Conservation (phyloP, 805 yeast species). For the Cyberlindnera petersonii region DNA sequence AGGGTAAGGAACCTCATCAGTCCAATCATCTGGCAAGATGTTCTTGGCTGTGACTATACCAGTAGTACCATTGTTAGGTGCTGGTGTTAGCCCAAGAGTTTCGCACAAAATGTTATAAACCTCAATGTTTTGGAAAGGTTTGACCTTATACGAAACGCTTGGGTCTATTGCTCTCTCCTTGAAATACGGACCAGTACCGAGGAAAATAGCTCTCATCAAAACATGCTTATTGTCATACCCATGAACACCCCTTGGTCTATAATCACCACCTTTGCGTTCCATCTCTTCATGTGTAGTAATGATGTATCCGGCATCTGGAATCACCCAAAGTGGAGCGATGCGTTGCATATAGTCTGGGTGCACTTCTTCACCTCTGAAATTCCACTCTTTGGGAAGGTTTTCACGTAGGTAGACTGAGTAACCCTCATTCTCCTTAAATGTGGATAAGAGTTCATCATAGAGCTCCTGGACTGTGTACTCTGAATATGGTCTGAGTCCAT, state of each 20-base stretch:
- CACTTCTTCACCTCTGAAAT: slow-evolving; percentile 28
- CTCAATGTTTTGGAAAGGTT: slow-evolving; percentile 70
- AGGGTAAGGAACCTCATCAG: slow-evolving; percentile 46
- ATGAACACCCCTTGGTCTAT: slow-evolving; percentile 57
- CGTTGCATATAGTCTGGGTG: slow-evolving; percentile 44
- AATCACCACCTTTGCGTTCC: slow-evolving; percentile 30
- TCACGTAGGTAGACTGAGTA: slow-evolving; percentile 51
- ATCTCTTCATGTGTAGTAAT: slow-evolving; percentile 58
- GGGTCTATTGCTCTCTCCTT: slow-evolving; percentile 17
- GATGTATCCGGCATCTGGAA: slow-evolving; percentile 80
- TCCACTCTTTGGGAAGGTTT: slow-evolving; percentile 42
- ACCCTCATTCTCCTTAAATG: slow-evolving; percentile 29
- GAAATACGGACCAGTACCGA: slow-evolving; percentile 82
- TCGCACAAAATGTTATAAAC: slow-evolving; percentile 75
- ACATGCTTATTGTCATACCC: slow-evolving; percentile 79
- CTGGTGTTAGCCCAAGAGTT: slow-evolving; percentile 46
- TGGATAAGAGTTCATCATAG: slow-evolving; percentile 37
- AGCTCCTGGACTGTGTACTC: slow-evolving; percentile 41
- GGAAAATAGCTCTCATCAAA: slow-evolving; percentile 78
- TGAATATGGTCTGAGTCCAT: slow-evolving; percentile 61
- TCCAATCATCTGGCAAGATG: slow-evolving; percentile 42
- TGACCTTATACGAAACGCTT: slow-evolving; percentile 28
- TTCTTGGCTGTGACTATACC: slow-evolving; percentile 28
- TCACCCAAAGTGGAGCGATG: slow-evolving; percentile 80
- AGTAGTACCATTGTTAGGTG: slow-evolving; percentile 56